phyloP scores from a whole-genome alignment of 352 stramenopile species.

The Globisporangium uncinulatum region DNA sequence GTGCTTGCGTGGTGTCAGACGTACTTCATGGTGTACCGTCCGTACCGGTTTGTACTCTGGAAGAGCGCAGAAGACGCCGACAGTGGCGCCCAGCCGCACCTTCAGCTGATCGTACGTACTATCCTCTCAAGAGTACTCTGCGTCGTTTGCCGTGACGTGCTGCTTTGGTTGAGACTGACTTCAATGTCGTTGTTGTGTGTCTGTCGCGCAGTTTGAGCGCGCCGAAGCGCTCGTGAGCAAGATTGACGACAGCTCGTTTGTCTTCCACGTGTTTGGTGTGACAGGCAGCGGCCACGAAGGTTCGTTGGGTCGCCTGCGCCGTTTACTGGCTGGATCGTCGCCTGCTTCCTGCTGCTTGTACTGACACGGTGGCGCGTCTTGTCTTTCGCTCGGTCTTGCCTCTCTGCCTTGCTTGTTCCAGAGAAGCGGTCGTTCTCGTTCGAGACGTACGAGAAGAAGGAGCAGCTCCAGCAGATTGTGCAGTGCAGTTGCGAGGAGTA shows the following conservation, averaged over 20 bases:
- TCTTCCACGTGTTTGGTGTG: conserved; percentile 58
- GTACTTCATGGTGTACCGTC: conserved; percentile 57
- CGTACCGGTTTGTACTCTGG: conserved; percentile 78
- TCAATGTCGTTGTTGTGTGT: background rate
- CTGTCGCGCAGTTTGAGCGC: conserved; percentile 48
- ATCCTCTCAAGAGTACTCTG: background rate
- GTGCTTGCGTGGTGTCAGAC: conserved; percentile 20
- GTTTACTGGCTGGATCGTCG: background rate
- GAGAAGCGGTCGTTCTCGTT: conserved; percentile 71
- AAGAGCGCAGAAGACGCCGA: conserved; percentile 74
- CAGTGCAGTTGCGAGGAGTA: conserved; percentile 31
- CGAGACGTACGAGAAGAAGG: conserved; percentile 44
- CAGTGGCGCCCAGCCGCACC: conserved; percentile 31
- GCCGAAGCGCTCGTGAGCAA: conserved; percentile 54
- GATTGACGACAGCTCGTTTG: conserved; percentile 51
- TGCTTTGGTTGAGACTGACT: background rate
- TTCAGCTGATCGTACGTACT: conserved; percentile 58
- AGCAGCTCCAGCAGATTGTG: conserved; percentile 38
- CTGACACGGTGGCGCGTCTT: background rate
- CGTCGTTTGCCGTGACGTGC: background rate
- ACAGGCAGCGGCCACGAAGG: conserved; percentile 43
- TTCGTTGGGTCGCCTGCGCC: background rate
- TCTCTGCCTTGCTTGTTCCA: conserved; percentile 8
- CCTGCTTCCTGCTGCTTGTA: background rate
- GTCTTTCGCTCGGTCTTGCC: background rate